Conservation (phyloP, 2,329 filamentous ascomycete genomes). For the Pseudocercospora crystallina region DNA sequence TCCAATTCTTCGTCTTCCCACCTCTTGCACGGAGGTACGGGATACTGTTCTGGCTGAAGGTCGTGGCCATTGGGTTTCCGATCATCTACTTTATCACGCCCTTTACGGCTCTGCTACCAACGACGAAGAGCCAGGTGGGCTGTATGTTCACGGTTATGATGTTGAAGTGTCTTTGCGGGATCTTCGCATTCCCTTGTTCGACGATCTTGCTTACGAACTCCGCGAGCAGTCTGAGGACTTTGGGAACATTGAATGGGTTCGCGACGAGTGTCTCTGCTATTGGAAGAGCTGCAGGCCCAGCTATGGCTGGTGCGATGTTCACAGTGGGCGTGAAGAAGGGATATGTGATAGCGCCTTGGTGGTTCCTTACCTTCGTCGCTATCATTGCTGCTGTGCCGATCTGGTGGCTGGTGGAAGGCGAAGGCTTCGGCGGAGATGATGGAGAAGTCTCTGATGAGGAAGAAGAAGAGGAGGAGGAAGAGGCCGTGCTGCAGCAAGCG, state of each 20-base stretch:
- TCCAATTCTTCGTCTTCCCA: slow-evolving; percentile 86
- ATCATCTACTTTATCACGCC: slow-evolving; percentile 78
- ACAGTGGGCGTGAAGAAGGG: slow-evolving; percentile 72
- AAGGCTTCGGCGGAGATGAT: slow-evolving; percentile 58
- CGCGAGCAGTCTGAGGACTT: slow-evolving; percentile 68
- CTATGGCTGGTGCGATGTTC: slow-evolving; percentile 70
- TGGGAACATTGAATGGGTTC: slow-evolving; percentile 88
- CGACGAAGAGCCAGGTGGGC: slow-evolving; percentile 53
- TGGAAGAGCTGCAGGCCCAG: slow-evolving; percentile 77
- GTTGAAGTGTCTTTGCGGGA: slow-evolving; percentile 71
- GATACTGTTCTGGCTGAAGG: slow-evolving; percentile 69
- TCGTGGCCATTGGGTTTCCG: slow-evolving; percentile 68
- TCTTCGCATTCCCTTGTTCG: slow-evolving; percentile 84
- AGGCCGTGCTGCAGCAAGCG: slow-evolving; percentile 16
- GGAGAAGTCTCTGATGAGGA: slow-evolving; percentile 40
- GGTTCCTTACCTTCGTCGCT: slow-evolving; percentile 67
- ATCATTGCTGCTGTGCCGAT: slow-evolving; percentile 68
- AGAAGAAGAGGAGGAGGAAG: slow-evolving; percentile 25
- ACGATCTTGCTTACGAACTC: slow-evolving; percentile 92
- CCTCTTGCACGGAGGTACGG: slow-evolving; percentile 70
- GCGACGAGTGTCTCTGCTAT: slow-evolving; percentile 80
- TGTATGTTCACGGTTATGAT: slow-evolving; percentile 67
- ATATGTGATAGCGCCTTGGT: slow-evolving; percentile 79
- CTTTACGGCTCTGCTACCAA: slow-evolving; percentile 67
- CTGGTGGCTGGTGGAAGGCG: slow-evolving; percentile 71